These are phyloP conservation scores for Erythrophleum ivorense DNA, from an alignment of 331 rosid genomes.

Conservation along the genomic window DNA sequence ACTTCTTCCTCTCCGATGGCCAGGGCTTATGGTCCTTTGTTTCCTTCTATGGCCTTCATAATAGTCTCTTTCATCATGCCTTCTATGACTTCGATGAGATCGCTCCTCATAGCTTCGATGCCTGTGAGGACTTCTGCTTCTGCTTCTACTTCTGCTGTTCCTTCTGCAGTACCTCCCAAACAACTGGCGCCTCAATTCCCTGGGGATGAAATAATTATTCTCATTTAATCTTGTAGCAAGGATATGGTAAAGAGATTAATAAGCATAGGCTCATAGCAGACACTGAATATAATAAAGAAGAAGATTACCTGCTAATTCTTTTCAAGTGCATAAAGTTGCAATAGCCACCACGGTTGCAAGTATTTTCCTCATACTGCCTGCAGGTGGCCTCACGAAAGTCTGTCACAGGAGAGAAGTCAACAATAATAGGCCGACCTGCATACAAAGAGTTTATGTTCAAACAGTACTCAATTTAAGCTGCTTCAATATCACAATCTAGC, in stretches of 20 bases:
- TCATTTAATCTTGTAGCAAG: background rate
- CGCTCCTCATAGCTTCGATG: conserved; percentile 76
- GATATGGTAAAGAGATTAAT: background rate
- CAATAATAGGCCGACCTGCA: conserved; percentile 54
- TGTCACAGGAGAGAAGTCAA: conserved; percentile 68
- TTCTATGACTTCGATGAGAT: conserved; percentile 56
- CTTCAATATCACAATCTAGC: background rate
- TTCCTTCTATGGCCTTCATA: conserved; percentile 65
- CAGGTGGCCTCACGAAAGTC: conserved; percentile 75
- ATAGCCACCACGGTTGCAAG: conserved; percentile 72
- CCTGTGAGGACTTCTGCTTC: conserved; percentile 79
- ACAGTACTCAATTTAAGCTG: background rate
- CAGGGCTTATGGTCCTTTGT: conserved; percentile 57
- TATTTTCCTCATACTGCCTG: conserved; percentile 67
- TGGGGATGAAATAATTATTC: background rate
- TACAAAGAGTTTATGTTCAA: background rate
- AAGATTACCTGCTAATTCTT: conserved; percentile 56
- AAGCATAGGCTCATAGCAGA: too few relatives aligned
- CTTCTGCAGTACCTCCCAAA: conserved; percentile 55
- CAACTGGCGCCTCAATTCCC: conserved; percentile 63
- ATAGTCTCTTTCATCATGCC: conserved; percentile 67
- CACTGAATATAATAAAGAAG: background rate
- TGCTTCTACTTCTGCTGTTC: conserved; percentile 49
- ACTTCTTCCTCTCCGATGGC: conserved; percentile 48
- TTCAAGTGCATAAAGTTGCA: conserved; percentile 72